Conservation (phyloP, 2,329 filamentous ascomycete species). For the Fusarium setosum region DNA sequence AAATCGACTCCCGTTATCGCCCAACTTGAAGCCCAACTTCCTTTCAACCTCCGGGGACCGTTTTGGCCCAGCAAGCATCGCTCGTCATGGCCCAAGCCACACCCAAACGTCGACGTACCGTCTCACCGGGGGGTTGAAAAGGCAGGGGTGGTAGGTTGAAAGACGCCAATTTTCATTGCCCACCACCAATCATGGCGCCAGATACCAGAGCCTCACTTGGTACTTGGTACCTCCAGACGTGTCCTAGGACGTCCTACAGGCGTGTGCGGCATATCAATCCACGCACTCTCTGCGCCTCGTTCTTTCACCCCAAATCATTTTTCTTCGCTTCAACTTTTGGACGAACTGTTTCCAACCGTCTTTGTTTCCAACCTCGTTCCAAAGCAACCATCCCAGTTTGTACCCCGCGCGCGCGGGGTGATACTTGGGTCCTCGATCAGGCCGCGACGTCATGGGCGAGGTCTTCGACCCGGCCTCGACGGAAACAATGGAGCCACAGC, state of each 20-base stretch:
- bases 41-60: conserved; percentile 6
- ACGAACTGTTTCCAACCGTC: conserved; percentile 4
- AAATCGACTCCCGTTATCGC: not conserved
- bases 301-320: conserved; percentile 3
- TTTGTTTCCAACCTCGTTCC: conserved; percentile 10
- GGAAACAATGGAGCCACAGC: conserved; percentile 13
- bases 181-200: conserved; percentile 28
- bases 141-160: conserved; percentile 13
- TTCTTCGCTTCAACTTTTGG: conserved; percentile 9
- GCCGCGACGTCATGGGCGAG: conserved; percentile 26
- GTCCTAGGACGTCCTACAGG: not conserved
- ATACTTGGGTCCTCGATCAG: conserved; percentile 16
- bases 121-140: conserved; percentile 33
- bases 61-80: not conserved
- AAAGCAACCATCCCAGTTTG: conserved; percentile 16
- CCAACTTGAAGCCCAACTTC: conserved; percentile 3
- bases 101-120: not conserved
- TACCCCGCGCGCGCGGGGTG: conserved; percentile 22
- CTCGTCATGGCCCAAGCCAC: conserved; percentile 3
- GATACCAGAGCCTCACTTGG: conserved; percentile 20
- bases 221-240: conserved; percentile 26
- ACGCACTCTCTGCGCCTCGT: conserved; percentile 9
- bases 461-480: not conserved
- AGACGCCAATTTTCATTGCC: conserved; percentile 28
- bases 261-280: not conserved